Evolutionary conservation across 345 rosid species (phyloP), one percentile per base, ranked within the genome.

Genomic region (Sonneratia alba): DNA sequence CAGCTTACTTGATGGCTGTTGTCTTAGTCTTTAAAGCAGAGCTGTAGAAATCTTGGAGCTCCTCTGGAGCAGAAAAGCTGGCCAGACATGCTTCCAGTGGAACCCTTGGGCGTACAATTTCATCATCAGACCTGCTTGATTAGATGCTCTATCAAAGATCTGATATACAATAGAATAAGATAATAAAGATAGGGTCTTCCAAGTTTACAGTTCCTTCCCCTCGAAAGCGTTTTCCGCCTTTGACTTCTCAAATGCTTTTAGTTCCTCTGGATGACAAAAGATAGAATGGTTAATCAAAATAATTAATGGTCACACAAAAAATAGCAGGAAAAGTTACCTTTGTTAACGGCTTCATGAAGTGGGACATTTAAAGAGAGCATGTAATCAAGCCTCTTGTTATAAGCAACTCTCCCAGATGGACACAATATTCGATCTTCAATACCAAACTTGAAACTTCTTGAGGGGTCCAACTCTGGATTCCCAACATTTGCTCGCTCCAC

Each of bases 341-440:
- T 92, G 74, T 92, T 96, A 49, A 87, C 86, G 70, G 98, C 96
- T 77, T 86, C 97, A 76, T 92, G 83, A 79, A 96, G 76, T 0
- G 99, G 99, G 78, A 96, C 89, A 84, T 85, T 91, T 89, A 96
- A 77, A 73, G 98, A 89, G 69, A 96, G 96, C 84, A 88, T 89
- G 79, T 87, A 86, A 77, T 96, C 99, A 72, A 83, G 84, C 88
- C 99, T 92, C 83, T 76, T 91, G 79, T 85, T 92, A 69, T 88
- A 92, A 36, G 91, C 82, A 78, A 96, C 99, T 84, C 86, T 96
- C 73, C 98, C 99, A 53, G 98, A 92, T 70, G 95, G 78, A 84
- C 98, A 96, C 76, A 80, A 77, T 57, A 92, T 85, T 43, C 96
- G 93, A 68, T 96, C 98, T 81, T 96, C 99, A 74, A 96, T 84